Percentiles rank a stretch among this genome's conserved stretches.
phyloP scores from a whole-genome alignment of 768 basidiomycete species.

The Podaxis sp. region DNA sequence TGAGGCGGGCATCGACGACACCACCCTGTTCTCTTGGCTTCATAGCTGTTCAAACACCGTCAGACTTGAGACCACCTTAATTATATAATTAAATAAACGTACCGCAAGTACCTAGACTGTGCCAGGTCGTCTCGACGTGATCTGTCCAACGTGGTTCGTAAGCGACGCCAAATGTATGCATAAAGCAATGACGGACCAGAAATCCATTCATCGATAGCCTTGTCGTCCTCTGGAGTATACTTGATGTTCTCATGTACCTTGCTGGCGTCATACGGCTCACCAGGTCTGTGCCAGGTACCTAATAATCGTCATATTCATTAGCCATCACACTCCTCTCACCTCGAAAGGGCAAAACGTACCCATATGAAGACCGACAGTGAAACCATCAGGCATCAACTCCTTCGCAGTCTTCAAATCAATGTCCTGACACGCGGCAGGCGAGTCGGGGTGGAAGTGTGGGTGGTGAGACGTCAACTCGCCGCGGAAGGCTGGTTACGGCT shows the following conservation, averaged over 20 bases:
- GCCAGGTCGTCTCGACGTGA: conserved; percentile 80
- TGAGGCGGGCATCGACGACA: conserved; percentile 63
- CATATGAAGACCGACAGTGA: conserved; percentile 76
- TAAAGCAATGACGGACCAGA: conserved; percentile 32
- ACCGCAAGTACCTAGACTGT: conserved; percentile 63
- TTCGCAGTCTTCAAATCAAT: conserved; percentile 71
- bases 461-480: conserved; percentile 74
- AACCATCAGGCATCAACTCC: conserved; percentile 54
- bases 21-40: conserved; percentile 66
- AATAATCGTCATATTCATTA: conserved; percentile 46
- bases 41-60: conserved; percentile 44
- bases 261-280: conserved; percentile 49
- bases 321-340: neutral
- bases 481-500: conserved; percentile 50
- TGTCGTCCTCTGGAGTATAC: conserved; percentile 67
- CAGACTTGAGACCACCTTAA: neutral
- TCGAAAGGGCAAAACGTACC: conserved; percentile 31
- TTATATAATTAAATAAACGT: conserved; percentile 13
- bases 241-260: conserved; percentile 66
- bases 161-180: neutral
- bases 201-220: conserved; percentile 73
- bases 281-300: conserved; percentile 40
- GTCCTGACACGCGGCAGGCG: conserved; percentile 56
- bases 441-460: conserved; percentile 72
- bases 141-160: conserved; percentile 40